Evolutionary conservation across 2,329 filamentous ascomycete species (phyloP).

Genomic region (Penicillium sp.): DNA sequence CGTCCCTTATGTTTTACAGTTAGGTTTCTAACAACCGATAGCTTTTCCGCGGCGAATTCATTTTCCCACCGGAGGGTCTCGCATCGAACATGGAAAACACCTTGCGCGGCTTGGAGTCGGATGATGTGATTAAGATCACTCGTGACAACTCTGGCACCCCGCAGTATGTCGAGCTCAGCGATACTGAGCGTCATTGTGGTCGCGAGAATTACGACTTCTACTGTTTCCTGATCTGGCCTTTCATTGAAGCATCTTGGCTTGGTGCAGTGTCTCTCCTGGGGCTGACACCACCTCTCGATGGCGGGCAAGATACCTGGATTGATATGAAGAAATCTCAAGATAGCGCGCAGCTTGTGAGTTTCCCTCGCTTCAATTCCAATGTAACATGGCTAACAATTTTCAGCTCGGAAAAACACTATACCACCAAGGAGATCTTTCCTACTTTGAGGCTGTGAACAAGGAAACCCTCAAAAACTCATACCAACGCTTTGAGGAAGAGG

Average conservation of each 20-base stretch:
- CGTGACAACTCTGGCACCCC: constrained; percentile 58
- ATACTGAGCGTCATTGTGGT: constrained; percentile 74
- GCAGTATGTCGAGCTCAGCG: constrained; percentile 74
- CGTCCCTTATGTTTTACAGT: neutral
- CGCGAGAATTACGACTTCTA: constrained; percentile 98
- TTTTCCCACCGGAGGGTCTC: constrained; percentile 87
- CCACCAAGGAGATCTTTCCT: constrained; percentile 94
- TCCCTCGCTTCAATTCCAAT: neutral
- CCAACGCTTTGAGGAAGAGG: constrained; percentile 84
- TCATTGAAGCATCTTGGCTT: constrained; percentile 93
- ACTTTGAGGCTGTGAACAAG: constrained; percentile 98
- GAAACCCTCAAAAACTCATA: constrained; percentile 96
- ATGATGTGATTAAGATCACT: constrained; percentile 74
- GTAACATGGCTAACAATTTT: constrained; percentile 19
- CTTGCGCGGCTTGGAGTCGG: constrained; percentile 73
- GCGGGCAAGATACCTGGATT: constrained; percentile 73
- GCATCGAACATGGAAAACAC: constrained; percentile 80
- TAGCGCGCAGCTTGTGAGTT: constrained; percentile 74
- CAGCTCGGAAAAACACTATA: constrained; percentile 94
- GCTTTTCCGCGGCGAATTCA: constrained; percentile 94
- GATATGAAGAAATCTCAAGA: constrained; percentile 77
- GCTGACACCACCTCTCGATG: constrained; percentile 70
- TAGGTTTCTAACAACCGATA: constrained; percentile 40
- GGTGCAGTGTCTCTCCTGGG: constrained; percentile 87
- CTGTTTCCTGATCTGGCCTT: constrained; percentile 98